These are phyloP conservation scores for Eremothecium coryli DNA, from an alignment of 1,139 yeast species.

Conservation along the genomic window DNA sequence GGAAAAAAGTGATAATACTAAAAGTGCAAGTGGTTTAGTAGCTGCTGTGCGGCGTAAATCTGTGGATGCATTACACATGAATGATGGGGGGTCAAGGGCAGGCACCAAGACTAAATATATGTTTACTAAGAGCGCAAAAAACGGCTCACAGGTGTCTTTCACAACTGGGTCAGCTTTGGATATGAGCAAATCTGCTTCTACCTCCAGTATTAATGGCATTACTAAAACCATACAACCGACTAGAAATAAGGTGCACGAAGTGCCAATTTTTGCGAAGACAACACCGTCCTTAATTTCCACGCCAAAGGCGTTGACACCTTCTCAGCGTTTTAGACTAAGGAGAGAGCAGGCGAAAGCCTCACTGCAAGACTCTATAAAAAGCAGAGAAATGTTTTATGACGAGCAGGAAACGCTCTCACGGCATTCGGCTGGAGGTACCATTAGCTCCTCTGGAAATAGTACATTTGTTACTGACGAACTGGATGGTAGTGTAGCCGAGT, in stretches of 20 bases:
- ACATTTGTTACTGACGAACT: constrained; percentile 24
- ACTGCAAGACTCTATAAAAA: constrained; percentile 28
- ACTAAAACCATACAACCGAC: no score
- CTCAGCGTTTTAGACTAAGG: constrained; percentile 33
- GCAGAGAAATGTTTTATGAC: constrained; percentile 37
- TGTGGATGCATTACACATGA: neutral
- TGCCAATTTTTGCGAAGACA: constrained; percentile 15
- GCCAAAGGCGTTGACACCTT: constrained; percentile 29
- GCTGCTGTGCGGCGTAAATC: constrained; percentile 2
- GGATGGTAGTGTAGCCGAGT: constrained; percentile 15
- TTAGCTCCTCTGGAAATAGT: neutral
- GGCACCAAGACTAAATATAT: constrained; percentile 12
- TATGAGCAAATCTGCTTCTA: no score
- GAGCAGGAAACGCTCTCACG: constrained; percentile 29
- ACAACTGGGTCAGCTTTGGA: no score
- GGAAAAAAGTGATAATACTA: constrained; percentile 2
- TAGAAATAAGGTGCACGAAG: constrained; percentile 7
- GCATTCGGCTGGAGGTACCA: constrained; percentile 13
- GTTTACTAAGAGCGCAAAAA: constrained; percentile 12
- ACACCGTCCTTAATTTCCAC: constrained; percentile 20
- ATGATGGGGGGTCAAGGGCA: neutral
- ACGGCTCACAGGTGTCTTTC: constrained; percentile 15
- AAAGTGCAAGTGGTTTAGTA: constrained; percentile 4
- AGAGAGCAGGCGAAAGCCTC: constrained; percentile 32
- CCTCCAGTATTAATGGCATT: no score